A percentile compares a stretch with the other conserved stretches of the same genome.
These are phyloP conservation scores for Neocallimastix lanati DNA, from an alignment of 192 early-diverging fungal genomes.

Conservation along the genomic window DNA sequence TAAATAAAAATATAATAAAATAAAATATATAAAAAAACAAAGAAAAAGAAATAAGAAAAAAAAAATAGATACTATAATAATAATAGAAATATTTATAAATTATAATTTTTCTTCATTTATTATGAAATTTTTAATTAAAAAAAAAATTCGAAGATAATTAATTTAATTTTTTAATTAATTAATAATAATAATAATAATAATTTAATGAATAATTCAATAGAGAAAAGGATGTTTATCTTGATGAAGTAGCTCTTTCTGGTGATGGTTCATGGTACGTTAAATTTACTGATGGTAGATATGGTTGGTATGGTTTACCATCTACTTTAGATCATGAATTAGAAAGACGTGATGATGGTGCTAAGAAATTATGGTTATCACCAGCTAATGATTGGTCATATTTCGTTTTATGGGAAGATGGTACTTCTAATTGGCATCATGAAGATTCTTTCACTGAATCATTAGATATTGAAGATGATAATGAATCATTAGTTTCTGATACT, in stretches of 20 bases:
- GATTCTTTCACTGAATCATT: not conserved
- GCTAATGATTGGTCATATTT: not conserved
- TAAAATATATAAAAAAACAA: no score
- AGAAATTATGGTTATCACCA: not conserved
- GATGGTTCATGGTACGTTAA: not conserved
- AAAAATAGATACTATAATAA: no score
- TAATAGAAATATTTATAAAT: no score
- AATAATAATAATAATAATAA: no score
- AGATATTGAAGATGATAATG: not conserved
- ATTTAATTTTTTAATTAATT: no score
- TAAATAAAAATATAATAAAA: no score
- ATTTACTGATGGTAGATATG: not conserved
- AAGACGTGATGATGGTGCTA: not conserved
- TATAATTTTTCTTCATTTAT: no score
- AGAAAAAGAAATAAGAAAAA: no score
- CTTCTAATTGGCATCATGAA: not conserved
- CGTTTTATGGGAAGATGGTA: not conserved
- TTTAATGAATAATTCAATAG: no score
- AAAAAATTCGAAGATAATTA: no score
- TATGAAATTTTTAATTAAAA: no score
- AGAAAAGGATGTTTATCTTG: not conserved
- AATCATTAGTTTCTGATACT: not conserved
- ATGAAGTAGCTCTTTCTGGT: not conserved
- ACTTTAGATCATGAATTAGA: not conserved
- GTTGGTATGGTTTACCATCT: not conserved